These are phyloP conservation scores for Nymphaea thermarum DNA, from an alignment of 164 flowering plant species.

Conservation along the genomic window DNA sequence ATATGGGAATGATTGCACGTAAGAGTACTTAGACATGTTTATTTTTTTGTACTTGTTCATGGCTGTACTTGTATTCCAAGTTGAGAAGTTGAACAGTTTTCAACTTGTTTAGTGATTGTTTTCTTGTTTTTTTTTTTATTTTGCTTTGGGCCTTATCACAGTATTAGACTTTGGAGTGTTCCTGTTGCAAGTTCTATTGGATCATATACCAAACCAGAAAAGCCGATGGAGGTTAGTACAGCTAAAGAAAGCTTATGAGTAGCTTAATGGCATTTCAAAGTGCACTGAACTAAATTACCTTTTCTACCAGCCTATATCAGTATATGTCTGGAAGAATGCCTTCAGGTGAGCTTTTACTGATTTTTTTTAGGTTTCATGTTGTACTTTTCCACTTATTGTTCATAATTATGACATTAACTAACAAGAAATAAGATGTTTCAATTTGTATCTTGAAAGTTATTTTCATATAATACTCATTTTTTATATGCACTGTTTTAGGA, in stretches of 20 bases:
- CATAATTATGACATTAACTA: background rate
- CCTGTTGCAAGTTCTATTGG: slow-evolving; percentile 38
- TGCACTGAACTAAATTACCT: background rate
- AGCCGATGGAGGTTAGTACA: slow-evolving; percentile 36
- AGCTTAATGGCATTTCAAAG: background rate
- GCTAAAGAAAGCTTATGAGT: background rate
- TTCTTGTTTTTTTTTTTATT: no score
- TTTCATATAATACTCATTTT: background rate
- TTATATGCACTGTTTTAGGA: slow-evolving; percentile 25
- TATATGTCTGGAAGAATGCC: slow-evolving; percentile 66
- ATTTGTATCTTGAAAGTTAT: background rate
- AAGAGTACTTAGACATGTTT: slow-evolving; percentile 20
- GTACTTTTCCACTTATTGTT: background rate
- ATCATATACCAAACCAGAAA: slow-evolving; percentile 24
- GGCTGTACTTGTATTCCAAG: background rate
- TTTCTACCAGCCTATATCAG: slow-evolving; percentile 55
- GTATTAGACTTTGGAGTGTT: slow-evolving; percentile 88
- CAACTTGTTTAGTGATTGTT: background rate
- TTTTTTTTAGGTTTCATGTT: background rate
- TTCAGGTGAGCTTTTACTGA: slow-evolving; percentile 44
- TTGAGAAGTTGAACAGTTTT: no score
- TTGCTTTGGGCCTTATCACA: slow-evolving; percentile 12
- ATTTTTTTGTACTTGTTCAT: background rate
- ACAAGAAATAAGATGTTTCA: background rate
- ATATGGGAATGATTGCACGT: slow-evolving; percentile 93